Percentiles rank a stretch among this genome's conserved stretches.
phyloP scores from a whole-genome alignment of 2,329 filamentous ascomycete genomes.

The Daldinia sp. region DNA sequence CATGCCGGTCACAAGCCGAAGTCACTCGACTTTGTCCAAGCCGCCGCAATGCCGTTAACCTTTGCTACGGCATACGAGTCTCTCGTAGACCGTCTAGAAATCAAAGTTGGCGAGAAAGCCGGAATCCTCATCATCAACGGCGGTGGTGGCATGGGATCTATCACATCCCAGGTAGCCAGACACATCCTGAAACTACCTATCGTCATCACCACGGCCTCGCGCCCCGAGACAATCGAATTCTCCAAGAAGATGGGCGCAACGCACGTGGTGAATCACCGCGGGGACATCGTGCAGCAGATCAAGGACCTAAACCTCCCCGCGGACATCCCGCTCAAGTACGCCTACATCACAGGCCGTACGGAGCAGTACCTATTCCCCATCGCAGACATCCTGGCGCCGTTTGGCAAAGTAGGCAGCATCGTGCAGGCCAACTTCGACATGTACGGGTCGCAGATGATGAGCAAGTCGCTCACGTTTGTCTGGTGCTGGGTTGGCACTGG shows the following conservation, averaged over 20 bases:
- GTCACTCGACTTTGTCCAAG: constrained; percentile 49
- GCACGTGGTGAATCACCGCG: constrained; percentile 53
- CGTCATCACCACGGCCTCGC: constrained; percentile 54
- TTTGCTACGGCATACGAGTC: constrained; percentile 55
- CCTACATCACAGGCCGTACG: constrained; percentile 53
- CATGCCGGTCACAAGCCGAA: constrained; percentile 51
- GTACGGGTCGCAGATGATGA: constrained; percentile 57
- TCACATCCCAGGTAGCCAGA: constrained; percentile 55
- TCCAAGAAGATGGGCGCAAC: constrained; percentile 53
- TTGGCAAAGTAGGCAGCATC: constrained; percentile 56
- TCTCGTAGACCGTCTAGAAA: constrained; percentile 51
- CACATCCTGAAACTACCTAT: constrained; percentile 50
- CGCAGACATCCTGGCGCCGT: constrained; percentile 51
- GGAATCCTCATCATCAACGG: constrained; percentile 57
- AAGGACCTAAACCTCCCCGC: constrained; percentile 45
- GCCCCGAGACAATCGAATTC: constrained; percentile 51
- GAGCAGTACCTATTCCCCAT: constrained; percentile 52
- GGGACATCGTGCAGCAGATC: constrained; percentile 51
- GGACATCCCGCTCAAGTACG: constrained; percentile 51
- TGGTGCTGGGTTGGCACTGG: constrained; percentile 55
- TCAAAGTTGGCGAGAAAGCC: constrained; percentile 45
- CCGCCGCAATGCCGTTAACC: constrained; percentile 55
- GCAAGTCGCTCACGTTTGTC: constrained; percentile 53
- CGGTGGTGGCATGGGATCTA: constrained; percentile 54
- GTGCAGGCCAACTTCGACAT: constrained; percentile 54